Base-by-base conservation (phyloP, 306 rosid species). In the Fragaria vesca region DNA sequence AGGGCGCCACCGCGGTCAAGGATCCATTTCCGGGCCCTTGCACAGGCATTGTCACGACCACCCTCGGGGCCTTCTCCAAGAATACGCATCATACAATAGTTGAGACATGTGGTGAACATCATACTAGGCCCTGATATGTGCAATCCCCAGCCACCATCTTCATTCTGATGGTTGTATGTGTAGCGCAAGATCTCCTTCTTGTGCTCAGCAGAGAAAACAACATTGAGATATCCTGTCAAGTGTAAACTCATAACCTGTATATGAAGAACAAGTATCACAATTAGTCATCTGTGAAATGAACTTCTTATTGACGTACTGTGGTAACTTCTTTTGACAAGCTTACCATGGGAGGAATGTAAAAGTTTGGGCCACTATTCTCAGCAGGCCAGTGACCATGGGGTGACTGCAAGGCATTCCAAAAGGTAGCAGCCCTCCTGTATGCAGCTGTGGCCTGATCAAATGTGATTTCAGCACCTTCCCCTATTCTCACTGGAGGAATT, bases 61-160 rank as follows among this genome's bases (percentile, higher is more conserved):
- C 86, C 98, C 17, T 89, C 74, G 0, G 92, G 88, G 12, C 88
- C 93, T 85, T 87, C 92, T 40, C 97, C 97, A 5, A 93, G 95
- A 0, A 93, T 70, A 12, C 98, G 80, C 92, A 91, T 85, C 5
- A 88, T 78, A 54, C 86, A 82, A 47, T 93, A 93, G 79, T 81
- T 93, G 1, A 93, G 82, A 30, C 77, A 72, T 0, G 93, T 91
- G 32, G 91, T 74, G 28, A 91, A 89, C 98, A 93, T 91, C 81
- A 85, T 89, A 80, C 97, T 93, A 0, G 83, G 94, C 18, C 97
- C 98, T 69, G 87, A 90, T 6, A 93, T 87, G 80, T 93, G 93
- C 13, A 93, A 45, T 21, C 98, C 98, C 97, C 94, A 93, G 3
- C 98, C 98, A 62, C 98, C 98, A 75, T 93, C 96, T 78, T 90